Evolutionary conservation across 1,284 basidiomycete genomes (phyloP).

Genomic region (Bondarzewia mesenterica): DNA sequence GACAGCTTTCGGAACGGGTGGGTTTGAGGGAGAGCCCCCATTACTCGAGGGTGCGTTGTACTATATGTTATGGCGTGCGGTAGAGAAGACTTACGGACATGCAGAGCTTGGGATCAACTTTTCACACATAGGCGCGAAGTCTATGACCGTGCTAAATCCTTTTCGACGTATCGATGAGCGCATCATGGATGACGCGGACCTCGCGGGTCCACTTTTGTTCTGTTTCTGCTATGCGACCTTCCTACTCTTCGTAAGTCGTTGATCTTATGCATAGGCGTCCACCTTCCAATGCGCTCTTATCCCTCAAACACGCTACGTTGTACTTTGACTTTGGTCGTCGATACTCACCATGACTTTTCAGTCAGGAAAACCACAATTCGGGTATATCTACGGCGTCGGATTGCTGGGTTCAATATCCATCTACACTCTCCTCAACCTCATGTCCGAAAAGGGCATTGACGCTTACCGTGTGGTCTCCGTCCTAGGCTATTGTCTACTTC

Average conservation of each 20-base stretch:
- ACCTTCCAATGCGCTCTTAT: not conserved
- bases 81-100: constrained; percentile 1
- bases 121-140: constrained; percentile 90
- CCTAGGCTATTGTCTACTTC: constrained; percentile 93
- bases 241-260: constrained; percentile 74
- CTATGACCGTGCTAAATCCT: constrained; percentile 93
- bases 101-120: constrained; percentile 98
- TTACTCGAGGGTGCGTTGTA: constrained; percentile 72
- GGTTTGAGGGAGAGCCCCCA: constrained; percentile 91
- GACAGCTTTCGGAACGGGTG: constrained; percentile 93
- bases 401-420: constrained; percentile 91
- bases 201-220: constrained; percentile 94
- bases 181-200: constrained; percentile 99
- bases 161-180: constrained; percentile 80
- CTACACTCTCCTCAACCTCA: constrained; percentile 93
- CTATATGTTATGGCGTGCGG: constrained; percentile 3
- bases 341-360: constrained; percentile 24
- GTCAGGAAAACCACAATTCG: constrained; percentile 98
- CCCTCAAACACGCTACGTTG: not conserved
- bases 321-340: constrained; percentile 3
- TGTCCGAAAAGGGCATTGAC: constrained; percentile 95
- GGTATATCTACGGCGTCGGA: constrained; percentile 97
- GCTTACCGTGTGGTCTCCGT: constrained; percentile 95
- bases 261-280: not conserved
- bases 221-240: constrained; percentile 91